These are phyloP conservation scores for Athelia sp. DNA, from an alignment of 1,284 basidiomycete genomes.

Conservation along the genomic window DNA sequence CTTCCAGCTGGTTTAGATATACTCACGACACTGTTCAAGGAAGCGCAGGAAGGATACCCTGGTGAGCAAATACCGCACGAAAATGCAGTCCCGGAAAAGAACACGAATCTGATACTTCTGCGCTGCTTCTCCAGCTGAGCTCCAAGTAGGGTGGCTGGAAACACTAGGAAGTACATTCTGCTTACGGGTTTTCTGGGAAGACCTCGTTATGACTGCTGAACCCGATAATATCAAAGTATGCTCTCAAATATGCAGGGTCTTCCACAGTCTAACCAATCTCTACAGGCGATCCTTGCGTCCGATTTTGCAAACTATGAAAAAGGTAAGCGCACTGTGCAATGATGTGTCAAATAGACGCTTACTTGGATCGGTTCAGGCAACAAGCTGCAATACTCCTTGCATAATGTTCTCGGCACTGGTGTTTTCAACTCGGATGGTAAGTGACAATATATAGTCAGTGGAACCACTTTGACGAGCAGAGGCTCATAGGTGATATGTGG, in stretches of 20 bases:
- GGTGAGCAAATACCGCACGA: conserved; percentile 2
- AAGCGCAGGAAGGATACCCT: background rate
- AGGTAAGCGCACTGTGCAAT: conserved; percentile 21
- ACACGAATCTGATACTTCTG: background rate
- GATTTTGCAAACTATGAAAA: conserved; percentile 44
- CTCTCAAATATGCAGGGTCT: background rate
- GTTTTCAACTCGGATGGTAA: conserved; percentile 34
- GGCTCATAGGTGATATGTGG: conserved; percentile 28
- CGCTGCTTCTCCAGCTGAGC: conserved; percentile 5
- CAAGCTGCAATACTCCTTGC: conserved; percentile 29
- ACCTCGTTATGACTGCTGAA: conserved; percentile 27
- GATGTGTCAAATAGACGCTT: background rate
- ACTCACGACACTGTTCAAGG: conserved; percentile 19
- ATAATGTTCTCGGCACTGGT: conserved; percentile 27
- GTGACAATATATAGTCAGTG: conserved; percentile 3
- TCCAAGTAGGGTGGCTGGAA: conserved; percentile 10
- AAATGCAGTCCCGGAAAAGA: too few species aligned
- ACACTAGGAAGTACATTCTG: conserved; percentile 21
- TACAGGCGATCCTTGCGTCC: conserved; percentile 32
- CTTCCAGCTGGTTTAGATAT: conserved; percentile 23
- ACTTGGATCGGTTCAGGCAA: conserved; percentile 22
- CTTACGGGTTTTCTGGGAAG: conserved; percentile 18
- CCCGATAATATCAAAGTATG: conserved; percentile 22
- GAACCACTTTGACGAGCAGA: background rate
- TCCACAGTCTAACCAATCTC: background rate